These are phyloP conservation scores for Kwoniella dendrophila DNA, from an alignment of 768 basidiomycete genomes.

Conservation along the genomic window DNA sequence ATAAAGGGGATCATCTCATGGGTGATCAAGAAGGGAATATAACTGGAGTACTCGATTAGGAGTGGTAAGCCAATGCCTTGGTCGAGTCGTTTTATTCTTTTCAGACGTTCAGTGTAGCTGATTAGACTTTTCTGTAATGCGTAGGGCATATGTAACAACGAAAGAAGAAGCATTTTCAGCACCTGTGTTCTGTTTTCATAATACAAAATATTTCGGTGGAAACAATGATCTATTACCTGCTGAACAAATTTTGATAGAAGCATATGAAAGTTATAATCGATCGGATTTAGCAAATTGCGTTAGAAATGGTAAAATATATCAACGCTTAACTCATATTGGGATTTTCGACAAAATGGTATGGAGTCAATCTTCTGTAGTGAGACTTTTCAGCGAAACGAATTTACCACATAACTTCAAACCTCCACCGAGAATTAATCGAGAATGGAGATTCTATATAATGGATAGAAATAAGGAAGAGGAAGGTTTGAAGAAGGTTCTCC, in stretches of 20 bases:
- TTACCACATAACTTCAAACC: neutral
- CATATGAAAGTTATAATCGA: constrained; percentile 3
- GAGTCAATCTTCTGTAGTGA: no score
- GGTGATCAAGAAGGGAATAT: constrained; percentile 37
- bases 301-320: constrained; percentile 19
- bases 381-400: no score
- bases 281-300: constrained; percentile 27
- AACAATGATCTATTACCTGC: neutral
- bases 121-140: constrained; percentile 36
- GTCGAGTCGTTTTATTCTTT: no score
- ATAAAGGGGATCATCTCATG: constrained; percentile 47
- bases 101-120: constrained; percentile 29
- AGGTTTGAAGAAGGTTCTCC: neutral
- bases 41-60: constrained; percentile 52
- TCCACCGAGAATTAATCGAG: neutral
- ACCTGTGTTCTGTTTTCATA: neutral
- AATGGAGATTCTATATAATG: neutral
- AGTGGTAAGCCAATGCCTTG: constrained; percentile 28
- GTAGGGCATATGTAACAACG: constrained; percentile 15
- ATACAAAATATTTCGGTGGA: neutral
- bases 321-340: constrained; percentile 10
- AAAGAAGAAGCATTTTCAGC: constrained; percentile 22
- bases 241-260: constrained; percentile 8
- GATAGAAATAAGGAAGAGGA: neutral
- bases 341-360: neutral